phyloP scores from a whole-genome alignment of 441 rosid species.

The Theobroma grandiflorum region DNA sequence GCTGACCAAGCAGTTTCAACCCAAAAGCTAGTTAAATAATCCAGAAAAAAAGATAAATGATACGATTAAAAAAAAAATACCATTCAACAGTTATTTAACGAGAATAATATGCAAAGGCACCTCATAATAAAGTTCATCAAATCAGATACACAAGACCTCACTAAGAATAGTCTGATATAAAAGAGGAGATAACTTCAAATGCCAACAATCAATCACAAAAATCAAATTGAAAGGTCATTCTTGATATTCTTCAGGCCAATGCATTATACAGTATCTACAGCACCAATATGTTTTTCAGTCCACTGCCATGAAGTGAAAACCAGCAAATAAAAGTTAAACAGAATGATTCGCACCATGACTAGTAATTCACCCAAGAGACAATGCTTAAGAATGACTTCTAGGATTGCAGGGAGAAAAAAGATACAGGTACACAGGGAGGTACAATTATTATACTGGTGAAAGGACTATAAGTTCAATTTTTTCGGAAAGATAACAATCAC shows the following conservation, averaged over 20 bases:
- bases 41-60: conserved; percentile 18
- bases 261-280: not conserved
- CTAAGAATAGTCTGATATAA: not conserved
- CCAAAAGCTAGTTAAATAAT: conserved; percentile 11
- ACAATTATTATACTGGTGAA: not conserved
- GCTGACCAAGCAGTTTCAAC: conserved; percentile 9
- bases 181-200: not conserved
- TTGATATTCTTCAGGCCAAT: not conserved
- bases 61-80: not conserved
- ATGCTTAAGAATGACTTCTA: not conserved
- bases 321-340: not conserved
- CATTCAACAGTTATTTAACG: conserved; percentile 1
- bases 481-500: not conserved
- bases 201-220: not conserved
- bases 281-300: not conserved
- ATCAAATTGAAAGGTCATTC: not conserved
- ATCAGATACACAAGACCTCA: not conserved
- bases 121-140: not conserved
- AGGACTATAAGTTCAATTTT: not conserved
- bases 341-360: not conserved
- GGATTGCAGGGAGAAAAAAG: not conserved
- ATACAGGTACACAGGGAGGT: not conserved
- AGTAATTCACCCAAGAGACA: not conserved
- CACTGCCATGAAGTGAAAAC: not conserved
- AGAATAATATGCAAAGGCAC: not conserved